phyloP scores from a whole-genome alignment of 2,329 filamentous ascomycete species.

The Diaporthe capsici region DNA sequence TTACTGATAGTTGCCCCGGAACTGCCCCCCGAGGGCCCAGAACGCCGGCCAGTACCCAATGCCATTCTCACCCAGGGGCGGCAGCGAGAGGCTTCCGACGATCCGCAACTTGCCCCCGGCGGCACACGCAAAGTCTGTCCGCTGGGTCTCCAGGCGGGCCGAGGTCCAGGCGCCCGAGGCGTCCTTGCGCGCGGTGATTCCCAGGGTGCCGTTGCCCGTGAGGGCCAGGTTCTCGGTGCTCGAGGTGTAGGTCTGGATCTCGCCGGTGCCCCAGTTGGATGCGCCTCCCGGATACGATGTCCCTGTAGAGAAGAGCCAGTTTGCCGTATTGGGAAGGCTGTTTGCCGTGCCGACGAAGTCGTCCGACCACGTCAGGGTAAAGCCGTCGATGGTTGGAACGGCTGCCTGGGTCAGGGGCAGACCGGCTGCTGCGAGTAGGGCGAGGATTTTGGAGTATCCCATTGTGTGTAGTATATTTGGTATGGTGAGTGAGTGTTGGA shows the following conservation, averaged over 20 bases:
- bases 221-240: slow-evolving; percentile 32
- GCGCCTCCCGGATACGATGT: slow-evolving; percentile 35
- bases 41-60: slow-evolving; percentile 34
- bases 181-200: slow-evolving; percentile 34
- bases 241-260: slow-evolving; percentile 33
- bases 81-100: slow-evolving; percentile 42
- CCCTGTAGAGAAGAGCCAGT: slow-evolving; percentile 20
- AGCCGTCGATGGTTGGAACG: slow-evolving; percentile 43
- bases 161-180: slow-evolving; percentile 35
- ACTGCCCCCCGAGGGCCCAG: slow-evolving; percentile 27
- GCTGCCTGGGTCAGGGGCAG: slow-evolving; percentile 31
- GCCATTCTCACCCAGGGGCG: slow-evolving; percentile 23
- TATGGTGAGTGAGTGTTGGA: neutral
- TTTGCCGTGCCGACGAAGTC: slow-evolving; percentile 49
- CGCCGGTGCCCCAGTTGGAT: slow-evolving; percentile 25
- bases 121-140: slow-evolving; percentile 44
- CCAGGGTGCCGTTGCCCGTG: slow-evolving; percentile 23
- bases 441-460: slow-evolving; percentile 4
- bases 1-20: slow-evolving; percentile 24
- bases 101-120: slow-evolving; percentile 46
- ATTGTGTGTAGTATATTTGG: neutral
- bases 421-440: slow-evolving; percentile 19
- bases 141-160: slow-evolving; percentile 45
- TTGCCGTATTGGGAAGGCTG: slow-evolving; percentile 31
- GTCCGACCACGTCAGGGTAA: slow-evolving; percentile 48